Percentiles rank a stretch among this genome's conserved stretches.
Evolutionary conservation across 768 basidiomycete species (phyloP).

Genomic region (Phaffia tasmanica): DNA sequence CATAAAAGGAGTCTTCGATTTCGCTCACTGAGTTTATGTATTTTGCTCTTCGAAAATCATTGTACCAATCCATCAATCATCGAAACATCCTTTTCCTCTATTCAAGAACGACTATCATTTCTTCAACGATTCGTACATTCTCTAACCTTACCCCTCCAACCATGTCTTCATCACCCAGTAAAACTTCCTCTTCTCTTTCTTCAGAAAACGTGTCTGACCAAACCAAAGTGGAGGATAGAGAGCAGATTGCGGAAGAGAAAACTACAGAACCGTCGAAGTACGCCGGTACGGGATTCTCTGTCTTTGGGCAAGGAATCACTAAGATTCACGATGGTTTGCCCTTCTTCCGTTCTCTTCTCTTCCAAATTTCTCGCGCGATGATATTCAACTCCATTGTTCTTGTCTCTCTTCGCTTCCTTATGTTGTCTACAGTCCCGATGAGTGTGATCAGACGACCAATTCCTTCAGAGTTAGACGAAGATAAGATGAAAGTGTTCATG

Average conservation of each 20-base stretch:
- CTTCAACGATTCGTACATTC: too few species aligned
- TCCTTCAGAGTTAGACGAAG: constrained; percentile 36
- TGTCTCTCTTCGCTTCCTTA: not conserved
- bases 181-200: too few species aligned
- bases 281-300: not conserved
- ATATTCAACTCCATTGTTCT: not conserved
- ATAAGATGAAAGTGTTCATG: constrained; percentile 37
- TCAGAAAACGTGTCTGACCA: not conserved
- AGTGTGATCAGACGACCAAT: constrained; percentile 36
- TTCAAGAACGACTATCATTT: too few species aligned
- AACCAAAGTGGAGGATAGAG: not conserved
- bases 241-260: not conserved
- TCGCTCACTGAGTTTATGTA: too few species aligned
- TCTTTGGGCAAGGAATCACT: constrained; percentile 17
- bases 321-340: constrained; percentile 19
- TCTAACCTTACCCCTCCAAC: too few species aligned
- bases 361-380: not conserved
- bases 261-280: constrained; percentile 3
- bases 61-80: too few species aligned
- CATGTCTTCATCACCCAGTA: too few species aligned
- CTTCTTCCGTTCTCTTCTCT: not conserved
- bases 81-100: too few species aligned
- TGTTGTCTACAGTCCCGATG: constrained; percentile 32
- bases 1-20: too few species aligned
- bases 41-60: too few species aligned